Conservation (phyloP, 257 asterid species). For the Schizonepeta tenuifolia region DNA sequence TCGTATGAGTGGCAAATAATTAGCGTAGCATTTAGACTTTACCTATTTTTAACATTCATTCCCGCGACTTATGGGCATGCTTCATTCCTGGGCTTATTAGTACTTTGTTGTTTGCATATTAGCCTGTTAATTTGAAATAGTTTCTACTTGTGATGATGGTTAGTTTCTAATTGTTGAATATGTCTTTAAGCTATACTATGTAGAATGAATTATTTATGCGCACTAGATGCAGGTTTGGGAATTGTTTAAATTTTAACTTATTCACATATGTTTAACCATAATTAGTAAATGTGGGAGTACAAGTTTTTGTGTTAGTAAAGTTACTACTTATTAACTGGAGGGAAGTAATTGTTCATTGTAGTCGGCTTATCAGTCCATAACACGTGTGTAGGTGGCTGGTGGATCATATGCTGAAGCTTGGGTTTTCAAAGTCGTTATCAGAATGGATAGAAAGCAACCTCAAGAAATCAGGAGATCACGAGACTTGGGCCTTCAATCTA, state of each 20-base stretch:
- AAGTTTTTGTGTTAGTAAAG: background rate
- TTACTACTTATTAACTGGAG: background rate
- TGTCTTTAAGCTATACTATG: background rate
- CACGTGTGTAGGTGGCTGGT: conserved; percentile 76
- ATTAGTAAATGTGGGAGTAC: background rate
- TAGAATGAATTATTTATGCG: background rate
- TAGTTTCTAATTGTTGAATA: conserved; percentile 16
- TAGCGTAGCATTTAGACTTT: background rate
- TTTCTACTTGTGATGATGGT: background rate
- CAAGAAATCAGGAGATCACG: conserved; percentile 68
- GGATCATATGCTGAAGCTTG: conserved; percentile 80
- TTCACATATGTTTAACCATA: background rate
- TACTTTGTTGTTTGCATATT: background rate
- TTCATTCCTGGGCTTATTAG: conserved; percentile 9
- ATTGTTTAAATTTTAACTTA: background rate
- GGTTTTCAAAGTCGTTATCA: conserved; percentile 87
- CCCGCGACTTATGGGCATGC: background rate
- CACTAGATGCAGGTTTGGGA: background rate
- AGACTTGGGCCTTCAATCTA: conserved; percentile 83
- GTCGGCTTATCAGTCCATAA: conserved; percentile 21
- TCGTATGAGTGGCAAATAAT: background rate
- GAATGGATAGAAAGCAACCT: conserved; percentile 95
- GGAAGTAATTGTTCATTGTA: conserved; percentile 14
- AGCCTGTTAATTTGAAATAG: background rate
- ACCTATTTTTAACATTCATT: background rate